Base-by-base conservation (phyloP, 345 rosid genomes). In the Citrus inodora region DNA sequence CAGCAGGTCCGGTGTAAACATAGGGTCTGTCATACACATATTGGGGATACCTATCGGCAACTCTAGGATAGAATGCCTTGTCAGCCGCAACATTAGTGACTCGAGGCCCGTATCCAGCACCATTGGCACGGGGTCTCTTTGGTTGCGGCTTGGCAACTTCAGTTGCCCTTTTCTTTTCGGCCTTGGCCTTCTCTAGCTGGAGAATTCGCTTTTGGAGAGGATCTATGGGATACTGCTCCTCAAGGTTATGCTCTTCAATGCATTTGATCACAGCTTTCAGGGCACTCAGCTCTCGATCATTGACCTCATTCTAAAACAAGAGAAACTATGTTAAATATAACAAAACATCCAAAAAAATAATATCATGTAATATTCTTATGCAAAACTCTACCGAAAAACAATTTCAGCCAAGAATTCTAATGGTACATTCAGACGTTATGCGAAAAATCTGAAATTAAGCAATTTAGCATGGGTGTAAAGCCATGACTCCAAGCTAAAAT, bases 201-300 rank as follows among this genome's bases (percentile, higher is more conserved):
- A 89, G 76, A 77, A 97, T 87, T 67, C 88, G 86, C 73, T 90
- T 89, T 63, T 92, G 92, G 75, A 97, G 94, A 21, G 88, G 86
- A 48, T 90, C 98, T 24, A 78, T 78, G 21, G 94, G 93, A 82
- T 87, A 97, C 74, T 87, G 95, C 82, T 86, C 97, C 88, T 94
- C 98, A 25, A 97, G 93, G 85, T 81, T 93, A 78, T 92, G 98
- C 84, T 97, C 99, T 79, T 97, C 98, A n/a, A 97, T 85, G 89
- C 99, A 93, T 84, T 93, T 97, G 66, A 93, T 87, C 77, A 93
- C 94, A 8, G 93, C 87, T 80, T 93, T 97, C 5, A 94, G 90
- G 24, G 96, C 93, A 78, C 90, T 68, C 76, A 92, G 91, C 90
- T 97, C 99, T 53, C 93, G 82, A 67, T 97, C 99, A 75, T 79